Percentiles rank a stretch among this genome's conserved stretches.
These are phyloP conservation scores for Erythrophleum ivorense DNA, from an alignment of 331 rosid genomes.

Conservation along the genomic window DNA sequence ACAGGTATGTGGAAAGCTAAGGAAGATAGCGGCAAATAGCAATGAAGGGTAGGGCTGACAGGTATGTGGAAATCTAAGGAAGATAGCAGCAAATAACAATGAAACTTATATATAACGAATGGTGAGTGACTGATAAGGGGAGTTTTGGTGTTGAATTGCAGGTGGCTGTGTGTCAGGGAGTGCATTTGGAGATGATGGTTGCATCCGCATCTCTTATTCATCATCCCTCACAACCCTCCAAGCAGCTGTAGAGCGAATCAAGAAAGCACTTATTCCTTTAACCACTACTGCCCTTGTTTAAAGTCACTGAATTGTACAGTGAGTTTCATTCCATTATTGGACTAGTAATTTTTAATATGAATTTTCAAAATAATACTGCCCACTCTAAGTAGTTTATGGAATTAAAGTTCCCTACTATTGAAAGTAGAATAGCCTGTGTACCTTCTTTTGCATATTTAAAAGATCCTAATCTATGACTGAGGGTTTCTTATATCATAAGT, in stretches of 20 bases:
- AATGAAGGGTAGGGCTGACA: too few species aligned
- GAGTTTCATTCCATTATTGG: slow-evolving; percentile 31
- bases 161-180: slow-evolving; percentile 94
- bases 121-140: not conserved
- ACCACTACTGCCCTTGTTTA: slow-evolving; percentile 55
- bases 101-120: not conserved
- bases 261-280: slow-evolving; percentile 61
- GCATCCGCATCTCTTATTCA: slow-evolving; percentile 89
- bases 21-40: too few species aligned
- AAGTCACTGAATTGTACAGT: not conserved
- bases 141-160: slow-evolving; percentile 43
- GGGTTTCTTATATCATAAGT: too few species aligned
- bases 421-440: too few species aligned
- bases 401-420: too few species aligned
- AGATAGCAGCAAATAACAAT: not conserved
- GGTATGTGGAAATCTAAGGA: too few species aligned
- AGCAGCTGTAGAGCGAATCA: slow-evolving; percentile 82
- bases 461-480: too few species aligned
- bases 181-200: slow-evolving; percentile 83
- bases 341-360: slow-evolving; percentile 30
- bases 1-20: too few species aligned
- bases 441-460: too few species aligned
- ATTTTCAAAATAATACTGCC: slow-evolving; percentile 38
- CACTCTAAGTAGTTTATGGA: not conserved
- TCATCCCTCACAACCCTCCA: slow-evolving; percentile 74